A percentile compares a stretch with the other conserved stretches of the same genome.
Evolutionary conservation across 1,284 basidiomycete species (phyloP).

Genomic region (Fomitopsis betulina): DNA sequence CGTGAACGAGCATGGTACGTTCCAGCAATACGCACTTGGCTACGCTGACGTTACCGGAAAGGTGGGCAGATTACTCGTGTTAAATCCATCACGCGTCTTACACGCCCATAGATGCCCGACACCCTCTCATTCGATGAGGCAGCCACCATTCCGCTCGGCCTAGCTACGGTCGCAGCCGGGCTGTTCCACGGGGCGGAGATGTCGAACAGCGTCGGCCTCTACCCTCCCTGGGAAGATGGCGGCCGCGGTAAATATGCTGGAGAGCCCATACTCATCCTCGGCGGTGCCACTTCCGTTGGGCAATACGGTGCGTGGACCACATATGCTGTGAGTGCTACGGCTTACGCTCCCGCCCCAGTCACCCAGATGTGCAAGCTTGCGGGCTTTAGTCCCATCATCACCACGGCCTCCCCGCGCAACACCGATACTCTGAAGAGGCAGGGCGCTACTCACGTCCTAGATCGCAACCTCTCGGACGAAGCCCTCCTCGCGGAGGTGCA

Average conservation of each 20-base stretch:
- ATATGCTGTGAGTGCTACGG: too few relatives aligned
- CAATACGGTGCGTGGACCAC: constrained; percentile 27
- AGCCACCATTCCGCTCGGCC: constrained; percentile 35
- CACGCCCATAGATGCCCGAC: constrained; percentile 27
- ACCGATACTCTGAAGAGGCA: constrained; percentile 26
- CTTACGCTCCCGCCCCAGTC: too few relatives aligned
- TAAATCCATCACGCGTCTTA: too few relatives aligned
- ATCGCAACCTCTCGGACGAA: constrained; percentile 13
- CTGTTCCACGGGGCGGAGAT: constrained; percentile 28
- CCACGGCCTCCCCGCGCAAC: constrained; percentile 43
- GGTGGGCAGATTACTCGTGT: too few relatives aligned
- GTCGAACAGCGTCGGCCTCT: constrained; percentile 28
- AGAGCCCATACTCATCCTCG: constrained; percentile 32
- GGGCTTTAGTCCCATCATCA: constrained; percentile 45
- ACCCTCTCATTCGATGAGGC: constrained; percentile 29
- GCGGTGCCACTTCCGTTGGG: constrained; percentile 34
- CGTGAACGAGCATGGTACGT: constrained; percentile 14
- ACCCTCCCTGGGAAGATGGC: constrained; percentile 24
- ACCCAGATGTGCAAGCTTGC: constrained; percentile 44
- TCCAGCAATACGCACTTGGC: constrained; percentile 24
- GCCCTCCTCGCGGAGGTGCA: constrained; percentile 5
- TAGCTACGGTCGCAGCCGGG: constrained; percentile 34
- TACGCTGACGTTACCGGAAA: constrained; percentile 21
- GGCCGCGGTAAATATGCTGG: constrained; percentile 32
- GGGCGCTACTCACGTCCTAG: constrained; percentile 22